A percentile compares a stretch with the other conserved stretches of the same genome.
Conservation (phyloP, 345 rosid genomes). For the Eutrema heterophyllum region DNA sequence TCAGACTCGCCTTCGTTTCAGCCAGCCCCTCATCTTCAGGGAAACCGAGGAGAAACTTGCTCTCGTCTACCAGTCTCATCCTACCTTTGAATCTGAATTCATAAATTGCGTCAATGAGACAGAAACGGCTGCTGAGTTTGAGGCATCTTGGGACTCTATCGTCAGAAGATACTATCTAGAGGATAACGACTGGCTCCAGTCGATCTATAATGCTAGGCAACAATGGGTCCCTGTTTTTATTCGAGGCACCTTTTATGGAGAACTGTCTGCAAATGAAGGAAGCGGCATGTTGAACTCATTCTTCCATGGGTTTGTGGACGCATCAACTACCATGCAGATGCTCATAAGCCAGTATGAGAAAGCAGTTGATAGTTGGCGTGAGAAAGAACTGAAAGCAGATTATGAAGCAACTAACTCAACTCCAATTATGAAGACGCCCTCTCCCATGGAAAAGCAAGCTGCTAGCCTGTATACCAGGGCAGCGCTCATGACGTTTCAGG, state of each 20-base stretch:
- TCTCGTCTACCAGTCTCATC: conserved; percentile 49
- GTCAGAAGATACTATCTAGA: conserved; percentile 45
- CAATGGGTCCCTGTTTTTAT: conserved; percentile 74
- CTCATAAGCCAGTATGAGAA: conserved; percentile 59
- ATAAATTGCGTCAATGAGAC: conserved; percentile 49
- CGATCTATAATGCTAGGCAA: conserved; percentile 53
- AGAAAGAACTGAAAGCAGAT: conserved; percentile 73
- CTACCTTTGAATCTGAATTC: conserved; percentile 64
- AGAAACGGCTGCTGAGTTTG: conserved; percentile 56
- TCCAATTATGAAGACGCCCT: conserved; percentile 60
- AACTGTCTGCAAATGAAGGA: conserved; percentile 35
- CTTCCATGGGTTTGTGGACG: conserved; percentile 61
- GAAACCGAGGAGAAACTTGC: conserved; percentile 63
- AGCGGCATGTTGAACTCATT: conserved; percentile 38
- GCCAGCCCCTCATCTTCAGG: conserved; percentile 46
- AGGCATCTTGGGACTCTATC: conserved; percentile 55
- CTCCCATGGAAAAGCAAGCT: conserved; percentile 87
- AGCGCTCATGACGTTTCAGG: conserved; percentile 67
- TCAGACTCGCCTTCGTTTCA: conserved; percentile 51
- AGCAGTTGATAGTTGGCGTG: conserved; percentile 63
- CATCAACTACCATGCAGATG: conserved; percentile 50
- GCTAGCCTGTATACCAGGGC: conserved; percentile 59
- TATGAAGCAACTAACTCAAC: conserved; percentile 51
- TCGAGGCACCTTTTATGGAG: conserved; percentile 63
- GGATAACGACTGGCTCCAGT: conserved; percentile 65